Percentiles rank a stretch among this genome's conserved stretches.
Evolutionary conservation across 108 stramenopile species (phyloP).

Genomic region (Phaeodactylum tricornutum): DNA sequence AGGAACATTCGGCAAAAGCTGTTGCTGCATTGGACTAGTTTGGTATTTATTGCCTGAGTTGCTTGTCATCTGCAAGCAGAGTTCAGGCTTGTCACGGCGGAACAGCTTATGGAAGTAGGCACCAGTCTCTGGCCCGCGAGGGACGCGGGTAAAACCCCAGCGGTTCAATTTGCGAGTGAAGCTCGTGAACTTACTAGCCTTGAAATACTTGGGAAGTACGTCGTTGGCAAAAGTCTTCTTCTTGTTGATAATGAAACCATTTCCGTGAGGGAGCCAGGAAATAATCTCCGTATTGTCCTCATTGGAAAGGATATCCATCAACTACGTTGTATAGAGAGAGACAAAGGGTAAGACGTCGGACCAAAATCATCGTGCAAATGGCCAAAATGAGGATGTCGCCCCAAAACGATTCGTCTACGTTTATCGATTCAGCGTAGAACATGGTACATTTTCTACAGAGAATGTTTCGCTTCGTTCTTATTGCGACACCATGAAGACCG

Average conservation of each 20-base stretch:
- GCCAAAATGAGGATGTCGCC: too few species aligned
- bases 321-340: constrained; percentile 1
- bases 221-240: constrained; percentile 24
- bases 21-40: constrained; percentile 19
- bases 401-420: too few species aligned
- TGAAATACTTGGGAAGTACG: constrained; percentile 78
- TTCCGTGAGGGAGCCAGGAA: constrained; percentile 40
- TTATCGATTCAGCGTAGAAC: too few species aligned
- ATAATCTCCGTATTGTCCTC: constrained; percentile 25
- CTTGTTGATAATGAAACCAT: constrained; percentile 36
- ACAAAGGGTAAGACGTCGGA: not conserved
- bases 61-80: constrained; percentile 44
- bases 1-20: constrained; percentile 1
- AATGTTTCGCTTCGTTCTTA: not conserved
- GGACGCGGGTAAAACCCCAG: constrained; percentile 30
- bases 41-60: constrained; percentile 20
- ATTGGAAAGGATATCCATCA: constrained; percentile 29
- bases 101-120: constrained; percentile 47
- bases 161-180: constrained; percentile 60
- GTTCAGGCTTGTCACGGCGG: constrained; percentile 21
- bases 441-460: not conserved
- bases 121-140: constrained; percentile 18
- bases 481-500: constrained; percentile 3
- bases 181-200: constrained; percentile 75
- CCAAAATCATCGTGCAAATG: not conserved